A percentile compares a stretch with the other conserved stretches of the same genome.
These are phyloP conservation scores for Claviceps fusiformis DNA, from an alignment of 2,329 filamentous ascomycete genomes.

Conservation along the genomic window DNA sequence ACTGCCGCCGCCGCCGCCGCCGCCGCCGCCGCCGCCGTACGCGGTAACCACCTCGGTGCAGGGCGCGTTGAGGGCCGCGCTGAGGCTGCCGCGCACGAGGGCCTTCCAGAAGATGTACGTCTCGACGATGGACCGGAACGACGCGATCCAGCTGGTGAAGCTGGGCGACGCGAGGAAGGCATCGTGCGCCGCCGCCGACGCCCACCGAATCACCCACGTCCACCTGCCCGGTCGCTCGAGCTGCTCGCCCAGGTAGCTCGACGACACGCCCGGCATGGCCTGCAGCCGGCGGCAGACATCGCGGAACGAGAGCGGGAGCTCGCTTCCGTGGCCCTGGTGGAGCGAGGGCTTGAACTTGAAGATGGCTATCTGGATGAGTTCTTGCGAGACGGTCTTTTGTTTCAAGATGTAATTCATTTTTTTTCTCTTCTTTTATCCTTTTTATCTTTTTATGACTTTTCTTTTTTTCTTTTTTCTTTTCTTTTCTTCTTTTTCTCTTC, in stretches of 20 bases:
- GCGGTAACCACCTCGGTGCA: slow-evolving; percentile 25
- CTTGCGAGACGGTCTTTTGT: slow-evolving; percentile 13
- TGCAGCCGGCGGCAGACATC: slow-evolving; percentile 16
- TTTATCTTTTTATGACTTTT: neutral
- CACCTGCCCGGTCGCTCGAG: slow-evolving; percentile 20
- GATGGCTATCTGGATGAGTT: slow-evolving; percentile 18
- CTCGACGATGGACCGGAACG: slow-evolving; percentile 19
- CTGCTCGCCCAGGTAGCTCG: slow-evolving; percentile 21
- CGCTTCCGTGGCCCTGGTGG: slow-evolving; percentile 11
- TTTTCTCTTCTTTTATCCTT: neutral
- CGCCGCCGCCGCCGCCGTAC: slow-evolving; percentile 12
- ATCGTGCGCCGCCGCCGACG: slow-evolving; percentile 18
- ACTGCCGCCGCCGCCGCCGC: too few relatives aligned
- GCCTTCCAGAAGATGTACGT: slow-evolving; percentile 13
- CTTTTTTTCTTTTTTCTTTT: neutral
- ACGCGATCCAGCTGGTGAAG: slow-evolving; percentile 26
- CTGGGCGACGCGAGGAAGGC: slow-evolving; percentile 28
- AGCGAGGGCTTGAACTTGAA: slow-evolving; percentile 19
- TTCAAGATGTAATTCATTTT: slow-evolving; percentile 8
- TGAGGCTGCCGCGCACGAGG: slow-evolving; percentile 10
- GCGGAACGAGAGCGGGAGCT: slow-evolving; percentile 8
- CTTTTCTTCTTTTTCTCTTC: neutral
- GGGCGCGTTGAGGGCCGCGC: slow-evolving; percentile 20
- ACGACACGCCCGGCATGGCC: slow-evolving; percentile 18
- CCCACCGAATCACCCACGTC: slow-evolving; percentile 22